Percentiles rank a stretch among this genome's conserved stretches.
phyloP scores from a whole-genome alignment of 805 yeast genomes.

The Lipomyces starkeyi region DNA sequence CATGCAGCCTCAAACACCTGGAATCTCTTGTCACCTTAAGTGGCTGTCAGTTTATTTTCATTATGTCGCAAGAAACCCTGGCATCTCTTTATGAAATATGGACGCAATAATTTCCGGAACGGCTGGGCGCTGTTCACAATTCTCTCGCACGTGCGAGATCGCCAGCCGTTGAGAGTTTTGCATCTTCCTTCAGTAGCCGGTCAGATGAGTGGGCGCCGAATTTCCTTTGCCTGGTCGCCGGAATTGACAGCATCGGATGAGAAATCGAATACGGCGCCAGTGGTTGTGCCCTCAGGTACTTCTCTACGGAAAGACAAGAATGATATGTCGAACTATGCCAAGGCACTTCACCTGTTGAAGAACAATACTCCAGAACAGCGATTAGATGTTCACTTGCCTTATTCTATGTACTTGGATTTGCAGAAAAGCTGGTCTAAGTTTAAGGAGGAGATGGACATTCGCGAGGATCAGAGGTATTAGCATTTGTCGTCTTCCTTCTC shows the following conservation, averaged over 20 bases:
- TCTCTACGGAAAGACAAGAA: not conserved
- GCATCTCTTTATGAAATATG: too few species aligned
- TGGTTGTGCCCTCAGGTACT: not conserved
- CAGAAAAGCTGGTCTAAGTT: too few species aligned
- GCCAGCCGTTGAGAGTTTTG: constrained; percentile 4
- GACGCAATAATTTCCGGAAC: not conserved
- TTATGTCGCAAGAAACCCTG: too few species aligned
- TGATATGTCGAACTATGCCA: not conserved
- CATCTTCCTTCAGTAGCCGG: constrained; percentile 9
- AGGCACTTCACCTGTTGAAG: too few species aligned
- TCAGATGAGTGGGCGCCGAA: constrained; percentile 6
- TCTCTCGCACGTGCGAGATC: constrained; percentile 5
- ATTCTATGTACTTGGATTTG: too few species aligned
- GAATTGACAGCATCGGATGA: not conserved
- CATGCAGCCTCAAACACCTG: too few species aligned
- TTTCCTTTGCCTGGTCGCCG: not conserved
- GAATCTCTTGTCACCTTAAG: too few species aligned
- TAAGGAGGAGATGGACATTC: not conserved
- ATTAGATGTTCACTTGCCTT: too few species aligned
- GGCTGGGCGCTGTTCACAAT: constrained; percentile 5
- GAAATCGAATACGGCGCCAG: constrained; percentile 2
- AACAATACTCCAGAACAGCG: too few species aligned
- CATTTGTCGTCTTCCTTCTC: not conserved
- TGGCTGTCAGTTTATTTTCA: too few species aligned
- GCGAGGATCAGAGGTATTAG: too few species aligned